Evolutionary conservation across 306 rosid genomes (phyloP), one percentile per base, ranked within the genome.

Genomic region (Quercus parvula): DNA sequence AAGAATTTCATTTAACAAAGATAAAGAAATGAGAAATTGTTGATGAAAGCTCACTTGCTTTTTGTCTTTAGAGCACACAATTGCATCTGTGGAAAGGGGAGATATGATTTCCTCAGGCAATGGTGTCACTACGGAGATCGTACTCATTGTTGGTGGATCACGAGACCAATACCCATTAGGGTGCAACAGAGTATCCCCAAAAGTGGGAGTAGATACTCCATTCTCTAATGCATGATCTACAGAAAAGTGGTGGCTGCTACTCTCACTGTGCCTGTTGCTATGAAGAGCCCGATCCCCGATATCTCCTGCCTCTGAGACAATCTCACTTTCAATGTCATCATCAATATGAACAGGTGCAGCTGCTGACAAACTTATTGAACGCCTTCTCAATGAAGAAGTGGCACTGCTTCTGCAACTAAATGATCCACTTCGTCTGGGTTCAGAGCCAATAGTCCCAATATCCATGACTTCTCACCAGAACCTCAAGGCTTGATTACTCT

Each of bases 261-360:
- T 84, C 27, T 79, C 86, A 74, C 96, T 87, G 78, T 82, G 46
- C 74, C 91, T 86, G 56, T 62, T 79, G 78, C 77, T 86, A 79
- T 89, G 83, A 78, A 91, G 94, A 68, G 91, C 94, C 33, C 98
- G 83, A 75, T 95, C 97, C 33, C 99, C 97, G 19, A 91, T 90
- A 58, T 95, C 99, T 31, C 99, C 99, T 4, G 91, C 98, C 84
- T 95, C 94, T 25, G 99, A 92, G 67, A 89, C 94, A 67, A 49
- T 75, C 33, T 85, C 97, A 18, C 73, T 67, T 35, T 85, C 92
- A 27, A 24, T 78, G 41, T 86, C 84, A 70, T 85, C 73, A 20
- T 86, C 91, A 41, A 66, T 58, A n/a, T 63, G 86, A 41, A 74
- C 56, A 41, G 85, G 85, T 15, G 46, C 68, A 63, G 71, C 78